Evolutionary conservation across 306 rosid species (phyloP).

Genomic region (Rosa chinensis): DNA sequence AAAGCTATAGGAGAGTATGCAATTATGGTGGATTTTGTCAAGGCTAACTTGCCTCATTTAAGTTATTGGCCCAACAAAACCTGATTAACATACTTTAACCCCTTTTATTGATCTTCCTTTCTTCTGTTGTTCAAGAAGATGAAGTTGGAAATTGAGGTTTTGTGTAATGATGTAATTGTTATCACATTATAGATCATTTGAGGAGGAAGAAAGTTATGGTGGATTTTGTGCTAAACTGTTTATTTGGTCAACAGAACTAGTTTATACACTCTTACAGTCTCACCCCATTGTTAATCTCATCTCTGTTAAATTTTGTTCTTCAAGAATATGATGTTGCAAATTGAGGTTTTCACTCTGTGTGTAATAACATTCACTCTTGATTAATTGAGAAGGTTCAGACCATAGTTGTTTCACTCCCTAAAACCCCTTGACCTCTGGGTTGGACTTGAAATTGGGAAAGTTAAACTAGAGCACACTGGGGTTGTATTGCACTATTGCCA

Average conservation of each 20-base stretch:
- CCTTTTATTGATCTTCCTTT: background rate
- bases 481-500: background rate
- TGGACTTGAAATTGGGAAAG: background rate
- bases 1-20: constrained; percentile 43
- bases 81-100: background rate
- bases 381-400: too few species aligned
- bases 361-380: too few species aligned
- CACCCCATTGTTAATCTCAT: background rate
- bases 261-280: too few species aligned
- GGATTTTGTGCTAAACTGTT: background rate
- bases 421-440: too few species aligned
- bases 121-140: background rate
- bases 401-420: too few species aligned
- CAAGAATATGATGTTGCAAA: background rate
- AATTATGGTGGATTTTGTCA: constrained; percentile 26
- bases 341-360: too few species aligned
- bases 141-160: background rate
- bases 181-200: background rate
- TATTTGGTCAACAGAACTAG: background rate
- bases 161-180: background rate
- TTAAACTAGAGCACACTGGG: background rate
- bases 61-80: too few species aligned
- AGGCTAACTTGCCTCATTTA: background rate
- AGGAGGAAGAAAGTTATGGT: background rate
- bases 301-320: background rate